These are phyloP conservation scores for Auricularia sp. DNA, from an alignment of 768 basidiomycete genomes.

Conservation along the genomic window DNA sequence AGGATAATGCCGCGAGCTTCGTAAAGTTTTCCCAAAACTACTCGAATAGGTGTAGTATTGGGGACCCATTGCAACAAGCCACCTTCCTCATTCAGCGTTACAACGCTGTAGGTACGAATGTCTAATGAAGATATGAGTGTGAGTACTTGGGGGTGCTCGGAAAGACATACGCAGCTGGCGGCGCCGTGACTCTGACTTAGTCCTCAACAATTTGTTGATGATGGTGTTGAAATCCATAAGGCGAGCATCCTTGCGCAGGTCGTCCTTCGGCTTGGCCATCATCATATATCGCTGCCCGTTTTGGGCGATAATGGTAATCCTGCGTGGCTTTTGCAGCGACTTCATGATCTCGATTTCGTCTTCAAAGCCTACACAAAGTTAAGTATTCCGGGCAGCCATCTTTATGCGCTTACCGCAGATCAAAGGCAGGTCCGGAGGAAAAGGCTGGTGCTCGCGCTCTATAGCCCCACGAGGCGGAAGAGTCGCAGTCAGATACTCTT, in stretches of 20 bases:
- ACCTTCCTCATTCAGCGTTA: conserved; percentile 93
- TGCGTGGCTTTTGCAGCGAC: conserved; percentile 84
- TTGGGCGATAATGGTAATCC: conserved; percentile 73
- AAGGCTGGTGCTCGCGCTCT: conserved; percentile 65
- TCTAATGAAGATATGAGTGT: conserved; percentile 32
- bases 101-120: conserved; percentile 97
- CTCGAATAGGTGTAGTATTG: conserved; percentile 76
- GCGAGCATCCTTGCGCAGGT: conserved; percentile 91
- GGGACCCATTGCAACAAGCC: conserved; percentile 99
- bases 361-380: conserved; percentile 44
- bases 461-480: conserved; percentile 64
- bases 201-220: conserved; percentile 91
- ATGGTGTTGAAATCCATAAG: conserved; percentile 98
- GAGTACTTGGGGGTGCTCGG: not conserved
- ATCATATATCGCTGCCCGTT: conserved; percentile 83
- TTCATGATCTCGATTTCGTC: conserved; percentile 88
- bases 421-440: conserved; percentile 63
- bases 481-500: conserved; percentile 81
- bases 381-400: not conserved
- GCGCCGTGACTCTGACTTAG: conserved; percentile 85
- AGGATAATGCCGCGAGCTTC: conserved; percentile 33
- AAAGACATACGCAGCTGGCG: conserved; percentile 70
- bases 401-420: conserved; percentile 50
- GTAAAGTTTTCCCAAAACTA: conserved; percentile 62
- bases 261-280: conserved; percentile 94